Base-by-base conservation (phyloP, 2,329 filamentous ascomycete species). In the Botrytis sinoallii region DNA sequence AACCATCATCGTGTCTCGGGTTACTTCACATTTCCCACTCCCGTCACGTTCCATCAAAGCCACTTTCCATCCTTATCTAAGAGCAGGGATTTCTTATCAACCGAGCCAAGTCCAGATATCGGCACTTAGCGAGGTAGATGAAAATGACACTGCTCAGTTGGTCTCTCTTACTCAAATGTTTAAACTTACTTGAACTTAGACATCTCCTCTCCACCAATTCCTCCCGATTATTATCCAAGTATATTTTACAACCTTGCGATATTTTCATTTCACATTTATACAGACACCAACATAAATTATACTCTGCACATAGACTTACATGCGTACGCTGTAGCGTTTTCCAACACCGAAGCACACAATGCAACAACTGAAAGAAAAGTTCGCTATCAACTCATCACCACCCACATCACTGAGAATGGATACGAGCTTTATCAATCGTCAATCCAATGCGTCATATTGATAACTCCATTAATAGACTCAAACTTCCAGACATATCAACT, bases 361-460 rank as follows among this genome's bases (percentile, higher is more conserved):
- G 59, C 70, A 29, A 52, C 32, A 57, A 57, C n/a, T 29, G n/a
- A 44, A 65, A 63, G 38, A 16, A 70, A 46, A 44, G 22, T 35
- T 32, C 59, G 32, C n/a, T 48, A 40, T 60, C 52, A 66, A 25
- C 25, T 52, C 44, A 44, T 29, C 35, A 61, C 22, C 64, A 29
- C 32, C 55, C 44, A n/a, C 55, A 40, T 48, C 63, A 72, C n/a
- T 55, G 70, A 44, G 63, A 55, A 55, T 71, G 70, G 59, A 64
- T 55, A 52, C 18, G 38, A 6, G 7, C 48, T 52, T 65, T 32
- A 52, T 42, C n/a, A 40, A 42, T 42, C 44, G 20, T 44, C 59
- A 65, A 52, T n/a, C 46, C 44, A 40, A 71, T 44, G 71, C 57
- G 55, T 61, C 55, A 68, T 20, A 61, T 68, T 59, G 40, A 32